Evolutionary conservation across 179 eudicot species (phyloP), one percentile per base, ranked within the genome.

Genomic region (Dionaea muscipula): DNA sequence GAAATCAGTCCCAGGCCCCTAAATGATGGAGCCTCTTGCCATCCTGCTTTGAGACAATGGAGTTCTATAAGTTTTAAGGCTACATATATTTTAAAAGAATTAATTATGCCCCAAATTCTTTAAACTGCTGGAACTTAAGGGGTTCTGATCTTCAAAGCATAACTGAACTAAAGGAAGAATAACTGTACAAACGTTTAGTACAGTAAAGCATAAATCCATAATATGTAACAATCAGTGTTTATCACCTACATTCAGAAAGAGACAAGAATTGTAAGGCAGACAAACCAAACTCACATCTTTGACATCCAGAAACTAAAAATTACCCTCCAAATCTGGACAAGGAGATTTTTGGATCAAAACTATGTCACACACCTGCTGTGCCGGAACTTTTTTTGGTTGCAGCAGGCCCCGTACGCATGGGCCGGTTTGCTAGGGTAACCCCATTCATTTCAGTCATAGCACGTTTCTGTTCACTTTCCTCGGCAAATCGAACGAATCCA

Each of bases 381-480:
- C 68, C 76, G 13, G 46, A 56, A 68, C 58, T 71, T 67, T 87
- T 88, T 72, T 91, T 91, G 71, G 70, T 84, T 33, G 95, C 82
- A 57, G 96, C 97, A 27, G 91, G 78, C 47, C 98, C 98, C 68
- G 82, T 73, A 45, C 98, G 94, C 98, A 91, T 87, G 38, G 96
- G 79, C 59, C 94, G 85, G 28, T 78, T 91, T 39, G 86, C 79
- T 51, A 91, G 81, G 52, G 75, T 65, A 66, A 62, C 73, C 35
- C 96, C 94, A 75, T 91, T 87, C 98, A 91, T 91, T 75, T 91
- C 98, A 22, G 79, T 57, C 94, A 91, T 91, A 14, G 98, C 98
- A 55, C 83, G 91, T 20, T 74, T 0, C 64, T 84, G 94, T 63
- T 91, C 96, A 60, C 74, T 68, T 70, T 91, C 98, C 71, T 91